Percentiles rank a stretch among this genome's conserved stretches.
These are phyloP conservation scores for Pleurostoma richardsiae DNA, from an alignment of 2,329 filamentous ascomycete genomes.

Conservation along the genomic window DNA sequence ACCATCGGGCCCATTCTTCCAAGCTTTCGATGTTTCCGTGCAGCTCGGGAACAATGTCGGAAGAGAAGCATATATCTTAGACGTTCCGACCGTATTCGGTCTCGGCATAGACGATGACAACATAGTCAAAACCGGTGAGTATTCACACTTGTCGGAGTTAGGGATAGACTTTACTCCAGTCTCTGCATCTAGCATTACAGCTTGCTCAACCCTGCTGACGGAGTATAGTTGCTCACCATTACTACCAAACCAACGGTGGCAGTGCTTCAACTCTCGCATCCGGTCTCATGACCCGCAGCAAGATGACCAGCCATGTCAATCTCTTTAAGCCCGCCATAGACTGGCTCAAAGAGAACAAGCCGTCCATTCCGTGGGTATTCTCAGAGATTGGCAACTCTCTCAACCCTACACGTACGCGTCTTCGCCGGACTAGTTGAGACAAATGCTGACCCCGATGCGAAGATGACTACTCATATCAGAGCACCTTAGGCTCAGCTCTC, in stretches of 20 bases:
- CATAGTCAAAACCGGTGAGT: constrained; percentile 19
- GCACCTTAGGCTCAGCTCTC: constrained; percentile 25
- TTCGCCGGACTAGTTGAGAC: too few relatives aligned
- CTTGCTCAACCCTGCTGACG: too few relatives aligned
- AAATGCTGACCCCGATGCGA: too few relatives aligned
- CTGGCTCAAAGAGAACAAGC: constrained; percentile 23
- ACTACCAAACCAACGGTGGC: constrained; percentile 26
- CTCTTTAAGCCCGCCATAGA: constrained; percentile 20
- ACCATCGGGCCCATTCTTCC: constrained; percentile 22
- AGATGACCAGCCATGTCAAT: constrained; percentile 12
- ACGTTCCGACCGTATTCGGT: constrained; percentile 20
- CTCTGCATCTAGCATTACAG: too few relatives aligned
- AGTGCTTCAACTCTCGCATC: constrained; percentile 18
- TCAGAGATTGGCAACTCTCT: constrained; percentile 30
- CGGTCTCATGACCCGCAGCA: constrained; percentile 8
- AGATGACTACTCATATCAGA: constrained; percentile 24
- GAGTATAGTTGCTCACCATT: constrained; percentile 24
- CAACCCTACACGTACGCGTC: constrained; percentile 9
- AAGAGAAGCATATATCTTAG: constrained; percentile 17
- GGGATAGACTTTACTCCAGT: too few relatives aligned
- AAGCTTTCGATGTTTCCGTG: constrained; percentile 26
- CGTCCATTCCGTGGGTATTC: constrained; percentile 24
- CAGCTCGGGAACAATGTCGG: constrained; percentile 14
- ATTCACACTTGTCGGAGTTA: too few relatives aligned
- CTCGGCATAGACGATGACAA: constrained; percentile 24